Evolutionary conservation across 495 filamentous ascomycete genomes (phyloP).

Genomic region (Penicillium salamii): DNA sequence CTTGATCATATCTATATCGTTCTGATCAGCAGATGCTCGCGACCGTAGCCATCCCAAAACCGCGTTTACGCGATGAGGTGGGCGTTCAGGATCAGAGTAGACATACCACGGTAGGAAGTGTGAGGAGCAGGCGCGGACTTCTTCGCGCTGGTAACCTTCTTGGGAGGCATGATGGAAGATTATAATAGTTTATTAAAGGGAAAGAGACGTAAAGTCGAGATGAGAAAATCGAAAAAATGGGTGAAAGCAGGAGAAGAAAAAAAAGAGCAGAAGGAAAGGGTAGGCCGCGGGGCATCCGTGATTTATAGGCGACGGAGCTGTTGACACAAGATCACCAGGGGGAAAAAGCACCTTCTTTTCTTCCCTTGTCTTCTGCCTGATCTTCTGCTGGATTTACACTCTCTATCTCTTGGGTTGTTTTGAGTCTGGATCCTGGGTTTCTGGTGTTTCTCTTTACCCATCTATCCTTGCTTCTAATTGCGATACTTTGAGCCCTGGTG

Average conservation of each 20-base stretch:
- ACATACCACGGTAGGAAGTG: slow-evolving; percentile 62
- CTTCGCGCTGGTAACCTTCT: slow-evolving; percentile 51
- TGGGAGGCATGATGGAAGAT: slow-evolving; percentile 47
- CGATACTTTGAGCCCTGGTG: too few relatives aligned
- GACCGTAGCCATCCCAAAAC: slow-evolving; percentile 31
- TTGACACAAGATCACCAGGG: slow-evolving; percentile 44
- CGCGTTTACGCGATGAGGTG: slow-evolving; percentile 43
- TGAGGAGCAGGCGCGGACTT: slow-evolving; percentile 51
- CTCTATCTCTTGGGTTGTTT: background rate
- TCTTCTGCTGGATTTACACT: slow-evolving; percentile 11
- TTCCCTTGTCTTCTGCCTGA: slow-evolving; percentile 12
- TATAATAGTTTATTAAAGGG: too few relatives aligned
- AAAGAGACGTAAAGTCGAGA: slow-evolving; percentile 15
- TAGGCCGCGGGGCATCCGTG: slow-evolving; percentile 48
- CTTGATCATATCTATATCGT: slow-evolving; percentile 62
- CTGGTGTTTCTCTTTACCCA: too few relatives aligned
- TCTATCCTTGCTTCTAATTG: too few relatives aligned
- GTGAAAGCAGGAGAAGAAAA: slow-evolving; percentile 14
- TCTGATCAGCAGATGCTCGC: slow-evolving; percentile 50
- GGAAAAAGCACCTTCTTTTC: slow-evolving; percentile 3
- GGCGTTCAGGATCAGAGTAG: slow-evolving; percentile 39
- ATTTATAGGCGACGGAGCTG: slow-evolving; percentile 51
- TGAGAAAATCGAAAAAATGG: slow-evolving; percentile 13
- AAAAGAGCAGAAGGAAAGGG: slow-evolving; percentile 36
- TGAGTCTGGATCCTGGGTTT: too few relatives aligned